Evolutionary conservation across 2,329 filamentous ascomycete genomes (phyloP).

Genomic region (Aspergillus carbonarius): DNA sequence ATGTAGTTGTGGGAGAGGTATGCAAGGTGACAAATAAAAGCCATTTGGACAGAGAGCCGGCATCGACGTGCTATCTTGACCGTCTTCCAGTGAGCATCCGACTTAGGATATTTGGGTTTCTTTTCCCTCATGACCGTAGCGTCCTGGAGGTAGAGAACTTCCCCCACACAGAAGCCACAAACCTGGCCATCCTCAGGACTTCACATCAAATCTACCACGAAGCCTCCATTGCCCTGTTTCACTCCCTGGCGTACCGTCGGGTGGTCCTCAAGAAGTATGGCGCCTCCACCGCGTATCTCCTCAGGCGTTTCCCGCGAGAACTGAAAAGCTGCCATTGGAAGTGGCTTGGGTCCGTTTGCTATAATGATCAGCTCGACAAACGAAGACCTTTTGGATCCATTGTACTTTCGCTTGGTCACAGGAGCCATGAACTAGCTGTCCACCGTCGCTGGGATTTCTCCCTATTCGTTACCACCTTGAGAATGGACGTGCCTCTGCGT

Average conservation of each 20-base stretch:
- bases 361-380: slow-evolving; percentile 6
- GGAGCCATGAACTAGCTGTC: slow-evolving; percentile 10
- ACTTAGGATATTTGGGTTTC: slow-evolving; percentile 12
- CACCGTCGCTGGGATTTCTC: slow-evolving; percentile 16
- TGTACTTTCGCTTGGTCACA: slow-evolving; percentile 16
- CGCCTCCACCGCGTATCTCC: slow-evolving; percentile 8
- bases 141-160: slow-evolving; percentile 15
- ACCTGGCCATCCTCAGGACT: slow-evolving; percentile 17
- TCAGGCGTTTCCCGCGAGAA: slow-evolving; percentile 11
- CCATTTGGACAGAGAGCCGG: neutral
- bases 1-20: slow-evolving; percentile 9
- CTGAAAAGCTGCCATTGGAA: slow-evolving; percentile 12
- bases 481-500: slow-evolving; percentile 8
- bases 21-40: slow-evolving; percentile 5
- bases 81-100: slow-evolving; percentile 17
- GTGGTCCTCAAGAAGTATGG: slow-evolving; percentile 16
- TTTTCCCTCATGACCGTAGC: slow-evolving; percentile 12
- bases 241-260: slow-evolving; percentile 17
- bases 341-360: slow-evolving; percentile 7
- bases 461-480: slow-evolving; percentile 15
- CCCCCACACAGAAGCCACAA: neutral
- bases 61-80: slow-evolving; percentile 12
- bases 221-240: slow-evolving; percentile 17
- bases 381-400: slow-evolving; percentile 11
- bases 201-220: slow-evolving; percentile 21